A percentile compares a stretch with the other conserved stretches of the same genome.
Evolutionary conservation across 176 grass and related monocot species (phyloP).

Genomic region (Triticum turgidum): DNA sequence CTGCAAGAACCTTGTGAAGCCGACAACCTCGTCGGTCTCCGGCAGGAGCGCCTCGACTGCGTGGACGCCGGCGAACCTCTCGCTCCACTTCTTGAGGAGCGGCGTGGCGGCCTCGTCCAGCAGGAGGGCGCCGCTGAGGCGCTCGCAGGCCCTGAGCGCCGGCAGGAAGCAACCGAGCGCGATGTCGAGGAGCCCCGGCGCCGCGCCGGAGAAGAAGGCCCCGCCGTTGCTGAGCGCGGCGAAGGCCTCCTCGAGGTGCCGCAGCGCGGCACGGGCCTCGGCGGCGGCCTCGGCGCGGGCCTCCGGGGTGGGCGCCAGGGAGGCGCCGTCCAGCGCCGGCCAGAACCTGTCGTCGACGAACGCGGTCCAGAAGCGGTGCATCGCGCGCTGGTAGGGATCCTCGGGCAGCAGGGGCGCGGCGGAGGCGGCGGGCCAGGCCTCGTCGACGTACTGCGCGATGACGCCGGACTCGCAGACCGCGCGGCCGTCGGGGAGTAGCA

Average conservation of each 20-base stretch:
- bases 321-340: slow-evolving; percentile 37
- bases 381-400: slow-evolving; percentile 54
- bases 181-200: slow-evolving; percentile 39
- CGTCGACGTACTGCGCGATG: slow-evolving; percentile 60
- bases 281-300: not conserved
- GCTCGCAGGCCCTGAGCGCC: slow-evolving; percentile 47
- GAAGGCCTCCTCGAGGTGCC: slow-evolving; percentile 26
- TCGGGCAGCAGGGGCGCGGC: slow-evolving; percentile 9
- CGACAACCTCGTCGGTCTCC: slow-evolving; percentile 35
- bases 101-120: slow-evolving; percentile 22
- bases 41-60: slow-evolving; percentile 17
- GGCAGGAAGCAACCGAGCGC: slow-evolving; percentile 46
- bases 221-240: not conserved
- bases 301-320: not conserved
- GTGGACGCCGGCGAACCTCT: not conserved
- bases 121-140: slow-evolving; percentile 14
- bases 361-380: slow-evolving; percentile 69
- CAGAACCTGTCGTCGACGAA: slow-evolving; percentile 57
- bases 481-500: slow-evolving; percentile 53
- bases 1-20: slow-evolving; percentile 46
- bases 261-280: slow-evolving; percentile 20
- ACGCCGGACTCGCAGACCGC: slow-evolving; percentile 65
- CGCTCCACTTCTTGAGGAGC: slow-evolving; percentile 26
- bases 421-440: not conserved
- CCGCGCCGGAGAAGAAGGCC: slow-evolving; percentile 28